Evolutionary conservation across 805 yeast species (phyloP).

Genomic region (Barnettozyma vustinii): DNA sequence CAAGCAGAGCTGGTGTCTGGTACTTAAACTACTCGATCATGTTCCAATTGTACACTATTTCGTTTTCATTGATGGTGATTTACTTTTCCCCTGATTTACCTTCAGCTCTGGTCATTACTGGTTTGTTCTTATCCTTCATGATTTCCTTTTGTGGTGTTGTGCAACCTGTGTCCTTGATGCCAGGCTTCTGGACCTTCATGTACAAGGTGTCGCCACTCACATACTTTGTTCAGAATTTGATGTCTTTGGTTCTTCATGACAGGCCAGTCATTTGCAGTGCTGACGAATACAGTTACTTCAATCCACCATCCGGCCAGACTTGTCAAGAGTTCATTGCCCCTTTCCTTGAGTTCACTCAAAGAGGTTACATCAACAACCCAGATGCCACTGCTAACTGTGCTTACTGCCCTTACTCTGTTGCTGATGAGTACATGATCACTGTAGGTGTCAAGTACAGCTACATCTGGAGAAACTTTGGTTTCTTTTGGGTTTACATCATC

Average conservation of each 20-base stretch:
- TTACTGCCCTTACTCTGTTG: conserved; percentile 38
- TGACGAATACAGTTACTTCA: conserved; percentile 43
- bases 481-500: conserved; percentile 50
- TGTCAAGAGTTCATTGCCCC: conserved; percentile 48
- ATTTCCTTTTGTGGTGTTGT: conserved; percentile 35
- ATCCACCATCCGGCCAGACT: conserved; percentile 53
- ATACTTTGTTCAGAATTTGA: conserved; percentile 49
- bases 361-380: conserved; percentile 58
- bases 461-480: conserved; percentile 65
- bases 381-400: conserved; percentile 43
- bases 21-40: conserved; percentile 39
- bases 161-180: conserved; percentile 40
- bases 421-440: conserved; percentile 42
- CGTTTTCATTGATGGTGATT: conserved; percentile 45
- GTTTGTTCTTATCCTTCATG: conserved; percentile 32
- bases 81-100: conserved; percentile 65
- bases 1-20: conserved; percentile 46
- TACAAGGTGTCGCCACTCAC: conserved; percentile 62
- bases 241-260: conserved; percentile 43
- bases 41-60: conserved; percentile 38
- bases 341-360: conserved; percentile 33
- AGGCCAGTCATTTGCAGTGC: conserved; percentile 44
- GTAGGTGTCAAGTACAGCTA: conserved; percentile 40
- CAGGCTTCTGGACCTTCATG: conserved; percentile 74
- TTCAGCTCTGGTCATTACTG: conserved; percentile 58